Base-by-base conservation (phyloP, 2,329 filamentous ascomycete species). In the Balansia obtecta region DNA sequence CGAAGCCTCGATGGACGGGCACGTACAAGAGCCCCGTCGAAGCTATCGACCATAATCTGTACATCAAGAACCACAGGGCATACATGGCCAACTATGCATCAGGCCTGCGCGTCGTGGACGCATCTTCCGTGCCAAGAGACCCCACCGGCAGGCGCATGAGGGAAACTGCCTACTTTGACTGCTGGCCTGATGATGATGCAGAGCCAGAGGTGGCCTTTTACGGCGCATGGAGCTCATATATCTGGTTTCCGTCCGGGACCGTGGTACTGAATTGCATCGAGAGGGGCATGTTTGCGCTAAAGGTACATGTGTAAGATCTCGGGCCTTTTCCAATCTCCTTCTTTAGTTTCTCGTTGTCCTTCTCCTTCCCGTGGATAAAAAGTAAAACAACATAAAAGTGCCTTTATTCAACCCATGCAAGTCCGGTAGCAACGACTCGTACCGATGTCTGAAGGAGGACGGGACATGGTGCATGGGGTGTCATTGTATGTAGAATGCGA, bases 11-110 rank as follows among this genome's bases (percentile, higher is more conserved):
- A 45, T 60, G 67, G 56, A 68, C 63, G 2, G 71, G 70, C 32
- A 56, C 57, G 45, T 73, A 70, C 61, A 64, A 68, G 57, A 64
- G 63, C 44, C 62, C 64, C 16, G 61, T 61, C 27, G 57, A 60
- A 11, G 61, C 63, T 38, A 70, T 71, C 54, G 71, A 73, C 56
- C 71, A 74, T 58, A 73, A 73, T 61, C 68, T 71, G 57, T 73
- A 73, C 52, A 59, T 72, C 50, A 49, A 63, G 49, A 60, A 71
- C 49, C 69, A 68, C 4, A 59, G 67, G 6, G 59, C 61, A 32
- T 73, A 71, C 60, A 71, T 74, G 60, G 60, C 67, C 50, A 73
- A 74, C 63, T 75, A 74, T 56, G 71, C 66, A 32, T 64, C 67
- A n/a, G 71, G 72, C n/a, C 63, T 75, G 22, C 64, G 66, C 37